A percentile compares a stretch with the other conserved stretches of the same genome.
Evolutionary conservation across 331 rosid species (phyloP).

Genomic region (Arachis monticola): DNA sequence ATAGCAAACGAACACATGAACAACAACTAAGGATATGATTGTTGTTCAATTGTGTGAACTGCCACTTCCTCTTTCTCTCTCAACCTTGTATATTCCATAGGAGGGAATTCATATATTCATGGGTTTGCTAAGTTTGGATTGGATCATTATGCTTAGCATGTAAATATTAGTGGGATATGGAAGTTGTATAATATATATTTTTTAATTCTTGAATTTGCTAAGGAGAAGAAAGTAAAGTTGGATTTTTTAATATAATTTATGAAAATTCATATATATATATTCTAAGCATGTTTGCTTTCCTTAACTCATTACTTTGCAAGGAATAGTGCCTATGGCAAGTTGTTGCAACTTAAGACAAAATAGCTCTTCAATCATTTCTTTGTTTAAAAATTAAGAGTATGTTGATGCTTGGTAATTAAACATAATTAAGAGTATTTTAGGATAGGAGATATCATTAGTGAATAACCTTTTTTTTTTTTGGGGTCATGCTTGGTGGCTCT

Average conservation of each 20-base stretch:
- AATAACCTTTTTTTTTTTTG: no score
- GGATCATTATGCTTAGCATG: constrained; percentile 43
- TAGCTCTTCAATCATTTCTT: background rate
- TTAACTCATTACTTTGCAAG: background rate
- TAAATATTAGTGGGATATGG: constrained; percentile 46
- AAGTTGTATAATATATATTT: constrained; percentile 39
- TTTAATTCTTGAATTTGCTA: constrained; percentile 23
- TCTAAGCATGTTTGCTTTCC: background rate
- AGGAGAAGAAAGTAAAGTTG: constrained; percentile 5
- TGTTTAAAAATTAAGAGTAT: no score
- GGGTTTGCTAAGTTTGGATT: constrained; percentile 37
- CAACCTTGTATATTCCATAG: constrained; percentile 36
- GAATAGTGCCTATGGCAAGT: no score
- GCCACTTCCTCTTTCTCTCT: background rate
- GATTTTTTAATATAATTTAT: background rate
- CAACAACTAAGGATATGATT: constrained; percentile 29
- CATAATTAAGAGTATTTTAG: no score
- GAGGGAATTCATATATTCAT: constrained; percentile 39
- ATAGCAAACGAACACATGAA: constrained; percentile 28
- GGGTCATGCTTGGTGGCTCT: no score
- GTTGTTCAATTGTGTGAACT: background rate
- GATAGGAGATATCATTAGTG: no score
- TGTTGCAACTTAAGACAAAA: background rate
- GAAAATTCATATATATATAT: background rate
- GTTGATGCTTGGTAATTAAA: no score